Evolutionary conservation across 306 rosid genomes (phyloP), one percentile per base, ranked within the genome.

Genomic region (Malus orientalis): DNA sequence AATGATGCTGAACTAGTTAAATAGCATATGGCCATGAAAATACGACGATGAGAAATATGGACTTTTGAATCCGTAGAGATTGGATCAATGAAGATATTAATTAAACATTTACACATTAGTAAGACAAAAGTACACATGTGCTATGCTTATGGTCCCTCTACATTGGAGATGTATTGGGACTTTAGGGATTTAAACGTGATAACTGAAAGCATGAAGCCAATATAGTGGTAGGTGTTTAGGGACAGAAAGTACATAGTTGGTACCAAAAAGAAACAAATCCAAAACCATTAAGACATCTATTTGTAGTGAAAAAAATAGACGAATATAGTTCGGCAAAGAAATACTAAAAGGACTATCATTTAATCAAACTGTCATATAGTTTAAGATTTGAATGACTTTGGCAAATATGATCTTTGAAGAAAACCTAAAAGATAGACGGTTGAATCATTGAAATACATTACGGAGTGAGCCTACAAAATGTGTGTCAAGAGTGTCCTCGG

Each of bases 151-250:
- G 29, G n/a, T 72, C 78, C 53, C 11, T 79, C 73, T 32, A 65
- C 69, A 22, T 65, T 25, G 78, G 78, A 65, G 44, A 49, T 49
- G 55, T 20, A 71, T 49, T 75, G 51, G 49, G n/a, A 70, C 61
- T 47, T 14, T n/a, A 2, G 4, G 30, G 36, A 15, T 74, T 61
- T 70, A 60, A 60, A 78, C n/a, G 38, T 32, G 67, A 70, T 60
- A 54, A 53, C 9, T 8, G 47, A 73, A 40, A 55, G 59, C 67
- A 73, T 57, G 81, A 78, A 25, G 11, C 23, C 38, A 19, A 23
- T 18, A 33, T 60, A 49, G 84, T 80, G 68, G 67, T 23, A 70
- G 70, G 51, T 38, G 36, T 75, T 49, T 69, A 59, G 66, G 49
- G 76, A 75, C 45, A 80, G 69, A 76, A 81, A 68, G 61, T 60